phyloP scores from a whole-genome alignment of 2,329 filamentous ascomycete species.

The Ophiostoma sp. region DNA sequence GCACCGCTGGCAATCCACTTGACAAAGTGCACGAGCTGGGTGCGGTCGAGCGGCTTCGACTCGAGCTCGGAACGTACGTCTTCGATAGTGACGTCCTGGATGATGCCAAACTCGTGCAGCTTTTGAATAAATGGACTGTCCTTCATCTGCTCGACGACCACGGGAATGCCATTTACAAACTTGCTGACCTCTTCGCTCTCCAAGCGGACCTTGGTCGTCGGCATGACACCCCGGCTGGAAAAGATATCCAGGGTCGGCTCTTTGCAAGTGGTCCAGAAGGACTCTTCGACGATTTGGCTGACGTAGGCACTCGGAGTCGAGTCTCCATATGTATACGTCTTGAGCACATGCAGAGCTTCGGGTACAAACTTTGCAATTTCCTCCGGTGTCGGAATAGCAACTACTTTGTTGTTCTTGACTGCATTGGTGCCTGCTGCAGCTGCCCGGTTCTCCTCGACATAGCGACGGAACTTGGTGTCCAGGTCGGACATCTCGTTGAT shows the following conservation, averaged over 20 bases:
- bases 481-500: constrained; percentile 78
- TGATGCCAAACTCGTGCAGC: constrained; percentile 74
- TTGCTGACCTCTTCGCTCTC: constrained; percentile 57
- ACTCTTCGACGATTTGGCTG: constrained; percentile 82
- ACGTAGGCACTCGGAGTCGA: constrained; percentile 84
- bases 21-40: constrained; percentile 76
- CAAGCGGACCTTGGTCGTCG: constrained; percentile 77
- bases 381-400: constrained; percentile 42
- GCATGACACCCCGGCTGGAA: constrained; percentile 79
- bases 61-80: constrained; percentile 83
- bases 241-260: constrained; percentile 79
- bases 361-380: constrained; percentile 65
- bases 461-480: constrained; percentile 51
- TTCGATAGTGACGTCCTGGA: constrained; percentile 79
- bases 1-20: constrained; percentile 75
- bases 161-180: constrained; percentile 84
- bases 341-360: constrained; percentile 74
- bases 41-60: constrained; percentile 69
- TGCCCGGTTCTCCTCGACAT: constrained; percentile 28
- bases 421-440: neutral
- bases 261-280: constrained; percentile 89
- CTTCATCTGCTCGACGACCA: constrained; percentile 71
- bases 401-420: constrained; percentile 11
- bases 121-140: constrained; percentile 71
- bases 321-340: constrained; percentile 81